These are phyloP conservation scores for Gloeostereum incarnatum DNA, from an alignment of 768 basidiomycete genomes.

Conservation along the genomic window DNA sequence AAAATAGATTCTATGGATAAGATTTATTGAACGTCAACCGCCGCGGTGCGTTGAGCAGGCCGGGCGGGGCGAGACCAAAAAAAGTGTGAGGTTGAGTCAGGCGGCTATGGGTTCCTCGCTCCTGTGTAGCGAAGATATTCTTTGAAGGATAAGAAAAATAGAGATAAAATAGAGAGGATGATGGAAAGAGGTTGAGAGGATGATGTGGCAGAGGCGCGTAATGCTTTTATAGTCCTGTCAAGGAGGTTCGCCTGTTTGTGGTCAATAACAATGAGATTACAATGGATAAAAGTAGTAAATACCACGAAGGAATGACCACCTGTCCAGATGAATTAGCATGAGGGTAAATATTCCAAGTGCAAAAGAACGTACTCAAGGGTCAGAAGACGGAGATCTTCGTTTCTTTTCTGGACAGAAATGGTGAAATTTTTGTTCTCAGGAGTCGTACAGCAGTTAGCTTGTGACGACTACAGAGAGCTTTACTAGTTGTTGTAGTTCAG, in stretches of 20 bases:
- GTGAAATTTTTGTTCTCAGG: no score
- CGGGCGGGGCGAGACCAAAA: conserved; percentile 56
- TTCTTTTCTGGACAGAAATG: conserved; percentile 73
- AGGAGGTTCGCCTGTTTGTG: conserved; percentile 66
- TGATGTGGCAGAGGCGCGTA: conserved; percentile 4
- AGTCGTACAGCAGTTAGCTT: no score
- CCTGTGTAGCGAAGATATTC: conserved; percentile 56
- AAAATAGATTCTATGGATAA: no score
- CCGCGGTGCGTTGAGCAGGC: conserved; percentile 58
- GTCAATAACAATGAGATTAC: conserved; percentile 1
- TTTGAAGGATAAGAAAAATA: conserved; percentile 27
- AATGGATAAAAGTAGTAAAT: conserved; percentile 13
- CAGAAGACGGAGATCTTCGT: conserved; percentile 75
- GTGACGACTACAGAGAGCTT: no score
- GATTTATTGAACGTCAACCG: conserved; percentile 68
- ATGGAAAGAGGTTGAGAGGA: conserved; percentile 4
- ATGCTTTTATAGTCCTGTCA: conserved; percentile 39
- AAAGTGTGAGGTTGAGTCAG: conserved; percentile 39
- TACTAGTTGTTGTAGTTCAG: no score
- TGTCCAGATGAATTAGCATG: conserved; percentile 19
- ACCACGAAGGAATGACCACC: conserved; percentile 81
- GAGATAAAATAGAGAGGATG: conserved; percentile 3
- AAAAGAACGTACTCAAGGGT: conserved; percentile 54
- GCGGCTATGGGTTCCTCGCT: conserved; percentile 58
- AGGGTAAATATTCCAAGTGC: conserved; percentile 7